Evolutionary conservation across 2,329 filamentous ascomycete genomes (phyloP).

Genomic region (Chaetomiaceae sp.): DNA sequence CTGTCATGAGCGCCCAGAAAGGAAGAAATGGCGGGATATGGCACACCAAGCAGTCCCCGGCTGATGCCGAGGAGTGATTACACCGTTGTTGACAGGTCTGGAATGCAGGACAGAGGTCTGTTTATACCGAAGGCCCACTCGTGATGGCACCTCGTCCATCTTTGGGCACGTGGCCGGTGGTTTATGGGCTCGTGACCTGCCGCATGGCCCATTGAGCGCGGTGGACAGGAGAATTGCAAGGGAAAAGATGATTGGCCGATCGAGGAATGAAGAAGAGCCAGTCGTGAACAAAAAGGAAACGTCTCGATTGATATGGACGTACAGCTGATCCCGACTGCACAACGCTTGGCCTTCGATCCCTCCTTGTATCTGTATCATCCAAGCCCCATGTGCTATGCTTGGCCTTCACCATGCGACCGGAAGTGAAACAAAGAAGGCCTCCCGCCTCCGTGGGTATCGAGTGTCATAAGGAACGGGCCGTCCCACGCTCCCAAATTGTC

Average conservation of each 20-base stretch:
- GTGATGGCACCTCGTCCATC: constrained; percentile 25
- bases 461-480: constrained; percentile 11
- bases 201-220: constrained; percentile 1
- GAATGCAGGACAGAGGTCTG: constrained; percentile 24
- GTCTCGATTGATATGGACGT: constrained; percentile 21
- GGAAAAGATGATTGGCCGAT: constrained; percentile 17
- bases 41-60: background rate
- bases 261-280: constrained; percentile 10
- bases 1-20: too few relatives aligned
- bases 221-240: background rate
- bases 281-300: constrained; percentile 20
- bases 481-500: constrained; percentile 12
- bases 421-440: constrained; percentile 13
- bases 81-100: constrained; percentile 13
- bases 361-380: too few relatives aligned
- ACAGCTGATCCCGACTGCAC: constrained; percentile 9
- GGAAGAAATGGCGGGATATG: too few relatives aligned
- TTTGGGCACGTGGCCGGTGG: constrained; percentile 32
- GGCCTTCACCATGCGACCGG: constrained; percentile 9
- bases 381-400: constrained; percentile 5
- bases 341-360: constrained; percentile 9
- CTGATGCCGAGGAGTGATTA: background rate
- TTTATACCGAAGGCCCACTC: constrained; percentile 28
- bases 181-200: constrained; percentile 28
- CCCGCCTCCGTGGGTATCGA: constrained; percentile 24